Conservation (phyloP, 1,284 basidiomycete species). For the Lignosus rhinocerotis region DNA sequence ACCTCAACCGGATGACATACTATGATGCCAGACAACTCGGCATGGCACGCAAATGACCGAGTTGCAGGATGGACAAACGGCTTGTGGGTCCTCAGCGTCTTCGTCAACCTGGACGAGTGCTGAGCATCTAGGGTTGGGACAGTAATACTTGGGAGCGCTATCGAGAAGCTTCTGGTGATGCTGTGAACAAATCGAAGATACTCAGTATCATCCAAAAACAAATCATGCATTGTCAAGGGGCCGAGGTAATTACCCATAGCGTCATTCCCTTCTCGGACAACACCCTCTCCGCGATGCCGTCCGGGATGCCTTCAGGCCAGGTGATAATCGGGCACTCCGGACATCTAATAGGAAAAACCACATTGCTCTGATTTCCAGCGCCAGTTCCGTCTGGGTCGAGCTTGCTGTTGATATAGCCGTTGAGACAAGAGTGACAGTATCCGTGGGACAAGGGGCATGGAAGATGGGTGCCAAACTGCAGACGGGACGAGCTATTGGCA, state of each 20-base stretch:
- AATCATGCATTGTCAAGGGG: background rate
- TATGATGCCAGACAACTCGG: conserved; percentile 38
- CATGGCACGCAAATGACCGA: conserved; percentile 39
- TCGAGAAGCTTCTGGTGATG: conserved; percentile 41
- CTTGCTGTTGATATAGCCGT: conserved; percentile 38
- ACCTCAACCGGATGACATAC: conserved; percentile 24
- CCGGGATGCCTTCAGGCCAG: conserved; percentile 39
- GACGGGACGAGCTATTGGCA: conserved; percentile 38
- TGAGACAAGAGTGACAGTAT: conserved; percentile 41
- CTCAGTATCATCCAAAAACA: background rate
- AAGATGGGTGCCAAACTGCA: conserved; percentile 38
- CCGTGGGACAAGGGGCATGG: conserved; percentile 39
- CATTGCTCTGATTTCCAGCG: conserved; percentile 26
- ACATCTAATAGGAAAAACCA: conserved; percentile 43
- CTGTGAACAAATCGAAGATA: conserved; percentile 20
- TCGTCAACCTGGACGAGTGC: conserved; percentile 39
- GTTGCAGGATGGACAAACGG: conserved; percentile 38
- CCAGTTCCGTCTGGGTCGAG: conserved; percentile 39
- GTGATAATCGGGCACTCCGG: conserved; percentile 38
- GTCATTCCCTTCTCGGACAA: conserved; percentile 37
- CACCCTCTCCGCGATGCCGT: conserved; percentile 36
- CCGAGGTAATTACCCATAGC: conserved; percentile 35
- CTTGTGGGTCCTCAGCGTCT: conserved; percentile 36
- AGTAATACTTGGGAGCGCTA: conserved; percentile 39
- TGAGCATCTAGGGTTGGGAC: conserved; percentile 42